Conservation (phyloP, 176 grass and related monocot species). For the Echinochloa phyllopogon region DNA sequence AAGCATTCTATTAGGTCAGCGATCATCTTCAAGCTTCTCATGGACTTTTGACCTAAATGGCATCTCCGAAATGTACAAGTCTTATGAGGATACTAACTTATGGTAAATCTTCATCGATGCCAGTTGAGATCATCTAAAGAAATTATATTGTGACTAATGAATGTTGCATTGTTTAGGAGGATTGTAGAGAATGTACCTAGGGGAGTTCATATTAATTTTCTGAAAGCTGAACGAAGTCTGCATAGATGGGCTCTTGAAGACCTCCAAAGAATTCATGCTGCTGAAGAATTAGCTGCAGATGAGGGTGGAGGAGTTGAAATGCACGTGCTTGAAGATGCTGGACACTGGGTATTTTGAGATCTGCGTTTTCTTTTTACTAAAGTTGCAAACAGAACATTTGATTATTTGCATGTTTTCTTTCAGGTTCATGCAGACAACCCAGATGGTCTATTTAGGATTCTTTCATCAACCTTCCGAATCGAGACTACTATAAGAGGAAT, state of each 20-base stretch:
- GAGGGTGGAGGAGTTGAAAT: slow-evolving; percentile 93
- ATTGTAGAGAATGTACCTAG: slow-evolving; percentile 89
- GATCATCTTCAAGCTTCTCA: slow-evolving; percentile 59
- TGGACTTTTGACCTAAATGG: slow-evolving; percentile 95
- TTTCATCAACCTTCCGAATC: slow-evolving; percentile 79
- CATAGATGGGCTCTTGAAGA: slow-evolving; percentile 99
- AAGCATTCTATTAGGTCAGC: slow-evolving; percentile 46
- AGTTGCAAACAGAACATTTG: neutral
- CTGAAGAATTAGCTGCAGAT: slow-evolving; percentile 79
- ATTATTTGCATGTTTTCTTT: slow-evolving; percentile 17
- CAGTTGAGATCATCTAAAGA: neutral
- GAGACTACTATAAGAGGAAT: slow-evolving; percentile 76
- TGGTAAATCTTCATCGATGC: slow-evolving; percentile 51
- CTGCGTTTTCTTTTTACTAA: neutral
- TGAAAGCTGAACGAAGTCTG: slow-evolving; percentile 98
- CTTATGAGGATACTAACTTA: slow-evolving; percentile 94
- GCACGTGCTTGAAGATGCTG: slow-evolving; percentile 96
- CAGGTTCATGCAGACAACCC: slow-evolving; percentile 98
- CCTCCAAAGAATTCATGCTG: slow-evolving; percentile 80
- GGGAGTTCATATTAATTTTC: slow-evolving; percentile 89
- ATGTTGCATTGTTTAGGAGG: slow-evolving; percentile 54
- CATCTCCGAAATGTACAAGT: slow-evolving; percentile 90
- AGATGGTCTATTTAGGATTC: slow-evolving; percentile 89
- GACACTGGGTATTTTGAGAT: slow-evolving; percentile 76
- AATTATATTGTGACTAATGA: slow-evolving; percentile 10